Conservation (phyloP, 1,139 yeast genomes). For the Pichia terricola region DNA sequence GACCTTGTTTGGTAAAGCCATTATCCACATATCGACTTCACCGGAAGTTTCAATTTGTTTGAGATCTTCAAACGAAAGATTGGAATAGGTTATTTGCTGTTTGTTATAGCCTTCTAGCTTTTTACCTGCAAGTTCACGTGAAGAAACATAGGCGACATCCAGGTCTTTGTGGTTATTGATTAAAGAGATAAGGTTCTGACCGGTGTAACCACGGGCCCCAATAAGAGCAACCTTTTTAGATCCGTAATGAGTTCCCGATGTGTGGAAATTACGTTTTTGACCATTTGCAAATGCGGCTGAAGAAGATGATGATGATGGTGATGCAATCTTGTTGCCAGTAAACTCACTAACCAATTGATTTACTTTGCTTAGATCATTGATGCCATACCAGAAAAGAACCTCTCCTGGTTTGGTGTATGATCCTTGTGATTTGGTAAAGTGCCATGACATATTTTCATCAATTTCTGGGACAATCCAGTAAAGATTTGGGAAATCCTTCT, state of each 20-base stretch:
- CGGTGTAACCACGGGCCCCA: constrained; percentile 98
- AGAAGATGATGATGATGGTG: background rate
- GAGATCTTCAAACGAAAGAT: constrained; percentile 81
- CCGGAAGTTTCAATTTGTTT: constrained; percentile 63
- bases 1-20: constrained; percentile 98
- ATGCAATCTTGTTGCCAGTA: constrained; percentile 20
- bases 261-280: constrained; percentile 28
- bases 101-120: constrained; percentile 82
- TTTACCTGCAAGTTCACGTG: constrained; percentile 88
- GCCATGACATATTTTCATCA: constrained; percentile 88
- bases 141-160: constrained; percentile 86
- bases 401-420: constrained; percentile 85
- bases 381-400: constrained; percentile 92
- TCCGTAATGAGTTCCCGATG: constrained; percentile 18
- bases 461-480: constrained; percentile 90
- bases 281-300: constrained; percentile 18
- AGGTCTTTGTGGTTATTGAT: constrained; percentile 81
- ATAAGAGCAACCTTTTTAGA: constrained; percentile 72
- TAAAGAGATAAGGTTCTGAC: constrained; percentile 81
- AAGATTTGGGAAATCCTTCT: constrained; percentile 60
- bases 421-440: constrained; percentile 88
- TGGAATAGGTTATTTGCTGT: constrained; percentile 68
- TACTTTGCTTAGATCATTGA: constrained; percentile 53
- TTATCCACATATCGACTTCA: constrained; percentile 92
- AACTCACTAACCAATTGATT: constrained; percentile 60